phyloP scores from a whole-genome alignment of 2,329 filamentous ascomycete genomes.

The Ophiostoma populinum region DNA sequence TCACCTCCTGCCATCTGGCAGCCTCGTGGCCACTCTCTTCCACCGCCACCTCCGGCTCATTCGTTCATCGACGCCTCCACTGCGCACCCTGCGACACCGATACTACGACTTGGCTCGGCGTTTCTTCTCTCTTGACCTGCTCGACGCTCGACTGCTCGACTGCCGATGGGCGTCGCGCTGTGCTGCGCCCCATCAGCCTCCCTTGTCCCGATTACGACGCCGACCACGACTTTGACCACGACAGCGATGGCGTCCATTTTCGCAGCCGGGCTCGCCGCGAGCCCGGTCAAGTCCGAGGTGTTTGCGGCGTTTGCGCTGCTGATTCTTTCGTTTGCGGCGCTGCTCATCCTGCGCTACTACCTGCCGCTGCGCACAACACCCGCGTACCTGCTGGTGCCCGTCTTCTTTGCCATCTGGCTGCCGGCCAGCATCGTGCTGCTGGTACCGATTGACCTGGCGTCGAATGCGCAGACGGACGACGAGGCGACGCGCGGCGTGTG shows the following conservation, averaged over 20 bases:
- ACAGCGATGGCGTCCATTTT: background rate
- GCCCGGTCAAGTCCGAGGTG: conserved; percentile 57
- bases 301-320: conserved; percentile 61
- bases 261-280: background rate
- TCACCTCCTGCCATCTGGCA: no score
- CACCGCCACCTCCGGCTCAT: no score
- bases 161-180: no score
- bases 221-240: background rate
- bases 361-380: conserved; percentile 81
- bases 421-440: conserved; percentile 82
- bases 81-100: no score
- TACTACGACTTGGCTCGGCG: no score
- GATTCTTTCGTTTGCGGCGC: conserved; percentile 55
- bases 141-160: no score
- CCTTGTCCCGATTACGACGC: no score
- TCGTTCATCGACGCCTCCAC: no score
- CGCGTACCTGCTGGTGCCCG: conserved; percentile 73
- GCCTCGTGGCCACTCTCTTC: no score
- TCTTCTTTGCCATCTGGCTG: conserved; percentile 90
- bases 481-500: conserved; percentile 64
- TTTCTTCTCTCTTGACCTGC: no score
- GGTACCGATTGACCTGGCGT: conserved; percentile 90
- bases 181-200: no score
- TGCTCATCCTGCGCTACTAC: conserved; percentile 77
- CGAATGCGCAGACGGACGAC: conserved; percentile 57